Evolutionary conservation across 768 basidiomycete species (phyloP).

Genomic region (Amanita rubescens): DNA sequence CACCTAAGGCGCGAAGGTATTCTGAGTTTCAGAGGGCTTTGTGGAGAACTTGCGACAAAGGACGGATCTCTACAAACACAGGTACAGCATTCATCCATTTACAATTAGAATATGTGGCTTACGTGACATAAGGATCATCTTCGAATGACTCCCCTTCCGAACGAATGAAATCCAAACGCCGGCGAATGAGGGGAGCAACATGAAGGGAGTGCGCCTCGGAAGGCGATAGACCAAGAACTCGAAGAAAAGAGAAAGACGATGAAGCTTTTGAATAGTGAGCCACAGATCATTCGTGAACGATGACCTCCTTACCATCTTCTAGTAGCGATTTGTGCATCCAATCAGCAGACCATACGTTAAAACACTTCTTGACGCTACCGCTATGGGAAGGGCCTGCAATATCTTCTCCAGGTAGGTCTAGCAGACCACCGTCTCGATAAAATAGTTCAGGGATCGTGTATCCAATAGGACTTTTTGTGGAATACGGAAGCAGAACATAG

Average conservation of each 20-base stretch:
- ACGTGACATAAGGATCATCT: slow-evolving; percentile 39
- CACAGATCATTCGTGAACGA: neutral
- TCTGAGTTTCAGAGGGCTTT: neutral
- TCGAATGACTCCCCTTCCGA: slow-evolving; percentile 35
- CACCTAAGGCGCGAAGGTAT: neutral
- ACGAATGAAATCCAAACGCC: slow-evolving; percentile 41
- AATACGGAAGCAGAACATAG: slow-evolving; percentile 74
- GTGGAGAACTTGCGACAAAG: slow-evolving; percentile 34
- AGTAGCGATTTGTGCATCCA: slow-evolving; percentile 67
- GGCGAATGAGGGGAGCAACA: slow-evolving; percentile 49
- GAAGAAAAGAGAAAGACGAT: slow-evolving; percentile 76
- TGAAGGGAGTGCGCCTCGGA: slow-evolving; percentile 59
- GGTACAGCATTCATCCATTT: neutral
- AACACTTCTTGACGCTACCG: slow-evolving; percentile 53
- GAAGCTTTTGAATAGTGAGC: slow-evolving; percentile 17
- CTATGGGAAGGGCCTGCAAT: slow-evolving; percentile 41
- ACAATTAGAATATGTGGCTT: slow-evolving; percentile 8
- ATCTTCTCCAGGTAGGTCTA: slow-evolving; percentile 56
- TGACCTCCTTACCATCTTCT: slow-evolving; percentile 43
- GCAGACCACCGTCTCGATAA: slow-evolving; percentile 69
- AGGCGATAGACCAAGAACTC: slow-evolving; percentile 54
- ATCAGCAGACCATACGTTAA: slow-evolving; percentile 89
- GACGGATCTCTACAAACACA: slow-evolving; percentile 38
- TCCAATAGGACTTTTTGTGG: slow-evolving; percentile 82
- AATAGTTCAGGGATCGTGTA: slow-evolving; percentile 67